Base-by-base conservation (phyloP, 441 rosid species). In the Erodium texanum region DNA sequence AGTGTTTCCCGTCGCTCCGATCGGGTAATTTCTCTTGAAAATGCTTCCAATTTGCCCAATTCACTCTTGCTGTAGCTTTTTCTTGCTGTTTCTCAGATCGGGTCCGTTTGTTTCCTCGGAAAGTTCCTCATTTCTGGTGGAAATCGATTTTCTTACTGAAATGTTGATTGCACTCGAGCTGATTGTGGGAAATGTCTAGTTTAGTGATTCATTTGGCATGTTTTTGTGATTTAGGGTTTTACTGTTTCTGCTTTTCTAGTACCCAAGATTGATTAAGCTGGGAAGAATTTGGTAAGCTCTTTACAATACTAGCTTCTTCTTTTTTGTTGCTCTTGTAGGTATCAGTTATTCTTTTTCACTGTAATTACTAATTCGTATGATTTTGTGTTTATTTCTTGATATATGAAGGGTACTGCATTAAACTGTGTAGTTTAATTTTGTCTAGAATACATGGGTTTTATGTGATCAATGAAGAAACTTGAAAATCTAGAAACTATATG, bases 191-290 rank as follows among this genome's bases (percentile, higher is more conserved):
- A 71, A 29, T 48, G 73, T 45, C 32, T 61, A 1, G 64, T 54
- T 64, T 69, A 1, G 52, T 64, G n/a, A 23, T 66, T 67, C 10
- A 41, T 41, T 41, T 41, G 7, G 7, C 45, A 7, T 38, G 14
- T 38, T 38, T 38, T 38, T 59, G 24, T 32, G 19, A 7, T 5
- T 48, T 5, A 14, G 24, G 12, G 8, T 19, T 78, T 54, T 24
- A 36, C 74, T 66, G 48, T 29, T 66, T 62, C 65, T 62, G 62
- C 59, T 63, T 10, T 66, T 71, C 59, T 36, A 62, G 24, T 73
- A 14, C 67, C 27, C 58, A 65, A 62, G 79, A 78, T 82, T 79
- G 75, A 45, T 77, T 29, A 64, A 66, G 68, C 78, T 75, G 59
- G 71, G 14, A 20, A 48, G 69, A 43, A 69, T 34, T 64, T 50